phyloP scores from a whole-genome alignment of 2,329 filamentous ascomycete species.

The Biscogniauxia mediterranea region DNA sequence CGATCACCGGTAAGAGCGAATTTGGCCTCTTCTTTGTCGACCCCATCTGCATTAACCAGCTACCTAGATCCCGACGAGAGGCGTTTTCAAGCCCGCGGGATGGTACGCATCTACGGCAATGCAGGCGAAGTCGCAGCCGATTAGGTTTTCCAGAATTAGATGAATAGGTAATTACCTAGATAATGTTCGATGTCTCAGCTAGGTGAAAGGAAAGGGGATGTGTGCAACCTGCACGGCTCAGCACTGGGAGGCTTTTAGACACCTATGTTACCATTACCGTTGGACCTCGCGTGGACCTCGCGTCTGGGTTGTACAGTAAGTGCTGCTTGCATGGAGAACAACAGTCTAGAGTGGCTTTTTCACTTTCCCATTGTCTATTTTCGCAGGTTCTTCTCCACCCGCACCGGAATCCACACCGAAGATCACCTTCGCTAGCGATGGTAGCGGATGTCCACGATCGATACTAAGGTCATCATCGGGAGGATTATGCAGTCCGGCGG shows the following conservation, averaged over 20 bases:
- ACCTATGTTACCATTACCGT: slow-evolving; percentile 16
- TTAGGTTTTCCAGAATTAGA: slow-evolving; percentile 3
- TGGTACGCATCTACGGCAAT: slow-evolving; percentile 14
- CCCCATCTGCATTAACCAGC: slow-evolving; percentile 18
- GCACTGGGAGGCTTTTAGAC: slow-evolving; percentile 13
- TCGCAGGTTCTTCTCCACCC: slow-evolving; percentile 1
- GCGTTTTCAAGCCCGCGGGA: slow-evolving; percentile 10
- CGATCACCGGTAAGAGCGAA: slow-evolving; percentile 1
- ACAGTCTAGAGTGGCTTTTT: slow-evolving; percentile 17
- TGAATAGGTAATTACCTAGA: background rate
- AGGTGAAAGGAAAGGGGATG: background rate
- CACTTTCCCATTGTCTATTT: slow-evolving; percentile 13
- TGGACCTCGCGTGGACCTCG: too few species aligned
- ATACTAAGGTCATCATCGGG: background rate
- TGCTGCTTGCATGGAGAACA: slow-evolving; percentile 11
- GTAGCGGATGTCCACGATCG: background rate
- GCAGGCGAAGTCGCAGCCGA: slow-evolving; percentile 13
- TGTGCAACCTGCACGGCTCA: slow-evolving; percentile 5
- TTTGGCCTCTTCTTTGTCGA: slow-evolving; percentile 18
- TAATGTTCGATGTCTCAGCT: slow-evolving; percentile 6
- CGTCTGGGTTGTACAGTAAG: slow-evolving; percentile 20
- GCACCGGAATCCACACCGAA: background rate
- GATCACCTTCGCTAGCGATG: background rate
- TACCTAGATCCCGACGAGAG: slow-evolving; percentile 8
- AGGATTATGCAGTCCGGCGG: slow-evolving; percentile 9